Base-by-base conservation (phyloP, 257 asterid species). In the Solanum chilense region DNA sequence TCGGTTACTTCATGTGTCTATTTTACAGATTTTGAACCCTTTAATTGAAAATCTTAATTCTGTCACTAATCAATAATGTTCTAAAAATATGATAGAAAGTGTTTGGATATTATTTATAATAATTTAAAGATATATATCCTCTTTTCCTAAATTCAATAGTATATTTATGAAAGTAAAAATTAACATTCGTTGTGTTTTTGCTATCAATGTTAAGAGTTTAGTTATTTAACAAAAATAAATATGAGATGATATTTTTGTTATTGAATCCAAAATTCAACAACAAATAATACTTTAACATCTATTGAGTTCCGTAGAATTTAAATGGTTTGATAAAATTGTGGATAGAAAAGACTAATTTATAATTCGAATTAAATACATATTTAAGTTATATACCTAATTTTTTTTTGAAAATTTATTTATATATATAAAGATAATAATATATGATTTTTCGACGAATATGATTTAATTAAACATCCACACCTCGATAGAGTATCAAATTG, bases 51-150 rank as follows among this genome's bases (percentile, higher is more conserved):
- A 7, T 1, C 0, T 9, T 39, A 2, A 0, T 2, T 39, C 2
- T 3, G 0, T 2, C 42, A 39, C 42, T 39, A 39, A 0, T 39
- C 42, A 1, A 2, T 2, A 52, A 16, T 52, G 0, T 52, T 7
- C 3, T 4, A 52, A 52, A 52, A 52, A 0, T 52, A 52, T 52
- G 23, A 6, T 9, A 23, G n/a, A 52, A 0, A 3, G 0, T 0
- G 18, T 52, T 3, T 52, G 0, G 0, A 52, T 52, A 52, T 0
- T 1, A 52, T 52, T 52, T 52, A 52, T 18, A 23, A 52, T 16
- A 16, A 9, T 52, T 52, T 6, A 2, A 5, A 0, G 11, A 0
- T 52, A 18, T 52, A 52, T 52, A 0, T 52, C 5, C 2, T 52
- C 18, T 52, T 7, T 1, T 1, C n/a, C n/a, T 18, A 0, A 52